Evolutionary conservation across 257 asterid species (phyloP).

Genomic region (Solanum bulbocastanum): DNA sequence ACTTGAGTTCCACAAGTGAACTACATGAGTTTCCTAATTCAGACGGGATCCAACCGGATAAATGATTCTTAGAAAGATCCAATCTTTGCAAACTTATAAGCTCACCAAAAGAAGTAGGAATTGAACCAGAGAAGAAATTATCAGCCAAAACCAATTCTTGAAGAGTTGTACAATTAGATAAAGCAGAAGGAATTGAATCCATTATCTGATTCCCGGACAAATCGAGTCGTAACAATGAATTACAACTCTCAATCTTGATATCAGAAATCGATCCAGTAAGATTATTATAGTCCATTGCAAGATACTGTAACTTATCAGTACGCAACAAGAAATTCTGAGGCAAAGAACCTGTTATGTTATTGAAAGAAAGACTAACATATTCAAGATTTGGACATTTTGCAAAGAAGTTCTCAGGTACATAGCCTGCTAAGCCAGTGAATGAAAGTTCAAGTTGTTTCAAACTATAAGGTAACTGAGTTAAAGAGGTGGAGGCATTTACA

Average conservation of each 20-base stretch:
- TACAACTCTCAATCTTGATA: constrained; percentile 50
- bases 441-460: constrained; percentile 59
- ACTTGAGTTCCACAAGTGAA: constrained; percentile 64
- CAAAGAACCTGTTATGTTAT: constrained; percentile 51
- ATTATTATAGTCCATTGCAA: constrained; percentile 77
- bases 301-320: constrained; percentile 43
- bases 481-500: constrained; percentile 41
- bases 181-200: constrained; percentile 45
- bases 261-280: constrained; percentile 48
- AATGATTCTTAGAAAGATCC: constrained; percentile 74
- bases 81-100: constrained; percentile 48
- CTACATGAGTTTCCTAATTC: constrained; percentile 52
- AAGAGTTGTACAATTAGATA: constrained; percentile 61
- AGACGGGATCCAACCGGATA: constrained; percentile 78
- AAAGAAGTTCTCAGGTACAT: constrained; percentile 44
- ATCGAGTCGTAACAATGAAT: constrained; percentile 50
- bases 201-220: constrained; percentile 60
- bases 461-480: constrained; percentile 47
- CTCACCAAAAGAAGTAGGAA: constrained; percentile 49
- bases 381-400: constrained; percentile 53
- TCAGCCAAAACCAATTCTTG: constrained; percentile 38
- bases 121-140: constrained; percentile 55
- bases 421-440: constrained; percentile 49
- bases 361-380: constrained; percentile 67
- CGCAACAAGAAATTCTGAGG: constrained; percentile 41